Evolutionary conservation across 306 rosid species (phyloP), one percentile per base, ranked within the genome.

Genomic region (Pueraria montana): DNA sequence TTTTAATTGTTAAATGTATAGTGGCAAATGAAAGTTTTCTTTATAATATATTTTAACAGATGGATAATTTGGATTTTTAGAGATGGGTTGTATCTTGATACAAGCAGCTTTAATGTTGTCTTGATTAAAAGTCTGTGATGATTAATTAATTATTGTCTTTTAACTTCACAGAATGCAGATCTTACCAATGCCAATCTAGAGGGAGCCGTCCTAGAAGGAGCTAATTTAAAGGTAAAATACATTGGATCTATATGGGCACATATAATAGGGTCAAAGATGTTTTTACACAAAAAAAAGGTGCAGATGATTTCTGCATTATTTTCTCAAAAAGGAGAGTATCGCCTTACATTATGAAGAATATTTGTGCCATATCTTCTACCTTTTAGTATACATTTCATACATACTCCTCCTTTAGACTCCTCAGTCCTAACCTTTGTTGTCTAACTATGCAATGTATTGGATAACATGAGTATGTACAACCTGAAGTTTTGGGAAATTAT

Each of bases 151-250:
- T 40, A 71, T n/a, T 21, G 20, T 12, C 42, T 55, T 52, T 67
- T 36, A 50, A 62, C 73, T 42, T 73, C 78, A 84, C 91, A 95
- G 99, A 90, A 89, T 87, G 99, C 99, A 6, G 99, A 95, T 88
- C 96, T 95, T 83, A 91, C 96, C 38, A 88, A 92, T 82, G 98
- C 97, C 67, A 95, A 95, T 90, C 84, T 95, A 67, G 99, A 95
- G 90, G 97, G 97, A 71, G 99, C 98, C 63, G 80, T 81, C 81
- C 87, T 95, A 24, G 98, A 93, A 87, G 99, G 99, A 85, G 99
- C 99, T 72, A 93, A 95, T 84, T 87, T 95, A 58, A 95, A 95
- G 99, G 99, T 95, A 89, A 77, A 77, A 61, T 34, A 65, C 86
- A 62, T 34, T 76, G 53, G 40, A 76, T 63, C 77, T 61, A 32